Conservation (phyloP, 495 filamentous ascomycete genomes). For the Parathielavia appendiculata region DNA sequence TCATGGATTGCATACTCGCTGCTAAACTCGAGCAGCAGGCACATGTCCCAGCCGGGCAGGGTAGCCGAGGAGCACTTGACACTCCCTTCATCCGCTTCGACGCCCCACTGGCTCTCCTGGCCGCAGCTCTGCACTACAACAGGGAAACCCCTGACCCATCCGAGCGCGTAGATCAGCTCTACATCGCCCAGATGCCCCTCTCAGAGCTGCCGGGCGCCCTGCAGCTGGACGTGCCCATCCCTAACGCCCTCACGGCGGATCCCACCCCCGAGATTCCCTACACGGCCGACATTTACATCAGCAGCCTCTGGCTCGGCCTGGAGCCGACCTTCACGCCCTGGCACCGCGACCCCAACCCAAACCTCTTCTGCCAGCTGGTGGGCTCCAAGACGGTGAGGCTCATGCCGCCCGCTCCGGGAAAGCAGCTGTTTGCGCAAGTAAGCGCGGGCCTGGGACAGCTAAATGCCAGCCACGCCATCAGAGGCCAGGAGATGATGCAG, state of each 20-base stretch:
- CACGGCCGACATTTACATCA: conserved; percentile 70
- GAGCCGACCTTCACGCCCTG: conserved; percentile 83
- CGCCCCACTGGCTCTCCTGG: conserved; percentile 36
- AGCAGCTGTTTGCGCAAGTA: conserved; percentile 54
- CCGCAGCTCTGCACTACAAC: conserved; percentile 36
- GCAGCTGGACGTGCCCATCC: conserved; percentile 61
- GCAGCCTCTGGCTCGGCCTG: conserved; percentile 82
- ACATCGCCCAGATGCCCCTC: conserved; percentile 80
- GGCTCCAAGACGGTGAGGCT: conserved; percentile 71
- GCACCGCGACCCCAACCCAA: conserved; percentile 91
- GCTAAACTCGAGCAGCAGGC: too few species aligned
- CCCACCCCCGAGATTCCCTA: neutral
- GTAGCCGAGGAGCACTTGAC: neutral
- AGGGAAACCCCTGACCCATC: neutral
- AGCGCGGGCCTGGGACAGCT: conserved; percentile 43
- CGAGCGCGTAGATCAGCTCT: conserved; percentile 44
- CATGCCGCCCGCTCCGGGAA: conserved; percentile 56
- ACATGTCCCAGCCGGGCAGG: too few species aligned
- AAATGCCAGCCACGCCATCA: conserved; percentile 50
- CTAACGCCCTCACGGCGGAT: conserved; percentile 52
- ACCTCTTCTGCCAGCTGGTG: conserved; percentile 80
- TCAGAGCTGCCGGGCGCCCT: conserved; percentile 56
- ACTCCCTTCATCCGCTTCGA: conserved; percentile 33
- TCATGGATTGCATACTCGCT: neutral
- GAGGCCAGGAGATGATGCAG: conserved; percentile 91